Evolutionary conservation across 2,329 filamentous ascomycete species (phyloP), one percentile per base, ranked within the genome.

Genomic region (Alternaria sp.): DNA sequence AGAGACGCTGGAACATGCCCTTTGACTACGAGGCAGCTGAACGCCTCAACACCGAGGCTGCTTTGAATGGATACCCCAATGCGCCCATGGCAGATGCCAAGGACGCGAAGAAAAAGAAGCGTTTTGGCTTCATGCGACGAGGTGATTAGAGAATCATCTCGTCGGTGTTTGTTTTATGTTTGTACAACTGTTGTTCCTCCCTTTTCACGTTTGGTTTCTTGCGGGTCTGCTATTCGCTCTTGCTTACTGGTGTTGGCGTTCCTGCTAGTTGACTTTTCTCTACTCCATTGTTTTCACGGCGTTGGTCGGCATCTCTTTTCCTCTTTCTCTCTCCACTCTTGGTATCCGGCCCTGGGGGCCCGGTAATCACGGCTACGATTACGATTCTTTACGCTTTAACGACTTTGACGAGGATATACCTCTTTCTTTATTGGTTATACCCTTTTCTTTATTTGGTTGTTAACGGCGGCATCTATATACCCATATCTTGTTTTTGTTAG

Each of bases 21-120:
- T 83, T 75, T 59, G 80, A 84, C 57, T 81, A 79, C 50, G 80
- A 80, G 32, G 78, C 76, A 32, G 81, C 81, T 57, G 80, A 79
- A 47, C 69, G 79, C 21, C 65, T 80, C 68, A 84, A 84, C 59
- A 68, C 69, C 5, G 78, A 82, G 64, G 81, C 81, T 28, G 73
- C 68, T 15, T 52, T 67, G 44, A 59, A 49, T 12, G 62, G 55
- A 15, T 46, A 64, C 19, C 62, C 68, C 2, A 60, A 54, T 21
- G 66, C 58, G 15, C 65, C 68, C 8, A 50, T 28, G 12, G 43
- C 26, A 47, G 59, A 61, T 25, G 51, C 61, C 45, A 65, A 62
- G 30, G 32, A 52, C 7, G 57, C 59, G 36, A 60, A 56, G 51
- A 60, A 54, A 28, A 63, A 63, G 51, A 63, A 54, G 51, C 57